Percentiles rank a stretch among this genome's conserved stretches.
These are phyloP conservation scores for Articulospora tetracladia DNA, from an alignment of 495 filamentous ascomycete genomes.

Conservation along the genomic window DNA sequence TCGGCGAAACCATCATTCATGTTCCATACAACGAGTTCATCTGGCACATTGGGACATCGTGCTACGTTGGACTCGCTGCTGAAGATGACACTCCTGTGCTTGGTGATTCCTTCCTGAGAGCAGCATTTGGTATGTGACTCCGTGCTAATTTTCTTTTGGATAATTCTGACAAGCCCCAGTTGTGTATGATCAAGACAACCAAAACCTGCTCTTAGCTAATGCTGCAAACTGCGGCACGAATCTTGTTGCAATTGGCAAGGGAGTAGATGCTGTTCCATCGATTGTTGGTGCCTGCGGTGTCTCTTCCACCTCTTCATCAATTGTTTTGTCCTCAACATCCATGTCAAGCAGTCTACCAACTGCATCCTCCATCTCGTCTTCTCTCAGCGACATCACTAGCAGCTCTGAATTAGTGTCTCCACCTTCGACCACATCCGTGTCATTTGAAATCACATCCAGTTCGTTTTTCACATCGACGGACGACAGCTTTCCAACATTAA, in stretches of 20 bases:
- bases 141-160: background rate
- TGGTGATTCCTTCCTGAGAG: slow-evolving; percentile 74
- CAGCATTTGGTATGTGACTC: slow-evolving; percentile 45
- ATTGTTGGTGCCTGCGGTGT: slow-evolving; percentile 1
- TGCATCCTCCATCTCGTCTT: background rate
- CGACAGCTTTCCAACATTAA: background rate
- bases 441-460: background rate
- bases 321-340: background rate
- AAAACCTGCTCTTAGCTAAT: slow-evolving; percentile 26
- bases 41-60: slow-evolving; percentile 36
- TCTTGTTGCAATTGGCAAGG: slow-evolving; percentile 27
- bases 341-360: background rate
- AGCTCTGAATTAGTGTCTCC: background rate
- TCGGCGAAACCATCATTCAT: slow-evolving; percentile 48
- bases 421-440: background rate
- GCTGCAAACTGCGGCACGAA: slow-evolving; percentile 32
- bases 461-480: slow-evolving; percentile 1
- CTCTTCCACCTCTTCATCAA: slow-evolving; percentile 4
- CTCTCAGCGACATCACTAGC: background rate
- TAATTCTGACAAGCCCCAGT: background rate
- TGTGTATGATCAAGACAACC: slow-evolving; percentile 18
- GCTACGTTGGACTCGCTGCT: slow-evolving; percentile 53
- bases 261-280: slow-evolving; percentile 9
- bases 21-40: slow-evolving; percentile 66
- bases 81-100: slow-evolving; percentile 50